Conservation (phyloP, 2,329 filamentous ascomycete genomes). For the Cadophora sp. region DNA sequence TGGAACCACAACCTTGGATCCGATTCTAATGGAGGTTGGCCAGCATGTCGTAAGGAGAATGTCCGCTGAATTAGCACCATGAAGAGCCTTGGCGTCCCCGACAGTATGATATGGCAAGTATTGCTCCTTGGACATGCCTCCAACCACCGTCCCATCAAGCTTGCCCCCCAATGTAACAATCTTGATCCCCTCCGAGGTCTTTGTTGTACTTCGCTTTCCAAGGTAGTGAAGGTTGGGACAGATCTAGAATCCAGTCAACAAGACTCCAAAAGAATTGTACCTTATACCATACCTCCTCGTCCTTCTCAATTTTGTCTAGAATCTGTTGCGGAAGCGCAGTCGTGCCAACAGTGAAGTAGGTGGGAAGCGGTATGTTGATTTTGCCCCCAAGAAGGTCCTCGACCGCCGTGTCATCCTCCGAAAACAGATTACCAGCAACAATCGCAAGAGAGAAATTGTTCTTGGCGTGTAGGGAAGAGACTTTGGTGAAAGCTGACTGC, state of each 20-base stretch:
- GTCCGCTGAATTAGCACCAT: constrained; percentile 80
- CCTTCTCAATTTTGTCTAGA: constrained; percentile 74
- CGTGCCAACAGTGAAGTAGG: constrained; percentile 87
- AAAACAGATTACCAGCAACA: constrained; percentile 83
- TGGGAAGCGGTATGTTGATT: constrained; percentile 78
- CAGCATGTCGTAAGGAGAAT: constrained; percentile 88
- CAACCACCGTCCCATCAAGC: constrained; percentile 65
- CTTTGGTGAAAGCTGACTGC: constrained; percentile 77
- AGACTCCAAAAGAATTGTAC: constrained; percentile 2
- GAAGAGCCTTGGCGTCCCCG: constrained; percentile 76
- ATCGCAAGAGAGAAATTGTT: constrained; percentile 89
- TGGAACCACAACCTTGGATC: constrained; percentile 68
- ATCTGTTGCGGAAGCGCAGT: constrained; percentile 74
- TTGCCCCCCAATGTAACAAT: constrained; percentile 87
- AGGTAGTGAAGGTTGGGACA: constrained; percentile 93
- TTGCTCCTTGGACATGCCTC: constrained; percentile 71
- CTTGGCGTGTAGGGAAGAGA: constrained; percentile 81
- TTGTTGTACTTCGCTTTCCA: constrained; percentile 84
- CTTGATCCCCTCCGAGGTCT: constrained; percentile 86
- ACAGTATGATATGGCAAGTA: constrained; percentile 80
- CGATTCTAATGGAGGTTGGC: constrained; percentile 75
- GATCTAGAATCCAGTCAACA: constrained; percentile 55
- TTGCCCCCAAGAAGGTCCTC: constrained; percentile 73
- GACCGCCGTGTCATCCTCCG: constrained; percentile 65
- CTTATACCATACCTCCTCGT: constrained; percentile 58